A percentile compares a stretch with the other conserved stretches of the same genome.
phyloP scores from a whole-genome alignment of 345 rosid genomes.

The Clarkia xantiana region DNA sequence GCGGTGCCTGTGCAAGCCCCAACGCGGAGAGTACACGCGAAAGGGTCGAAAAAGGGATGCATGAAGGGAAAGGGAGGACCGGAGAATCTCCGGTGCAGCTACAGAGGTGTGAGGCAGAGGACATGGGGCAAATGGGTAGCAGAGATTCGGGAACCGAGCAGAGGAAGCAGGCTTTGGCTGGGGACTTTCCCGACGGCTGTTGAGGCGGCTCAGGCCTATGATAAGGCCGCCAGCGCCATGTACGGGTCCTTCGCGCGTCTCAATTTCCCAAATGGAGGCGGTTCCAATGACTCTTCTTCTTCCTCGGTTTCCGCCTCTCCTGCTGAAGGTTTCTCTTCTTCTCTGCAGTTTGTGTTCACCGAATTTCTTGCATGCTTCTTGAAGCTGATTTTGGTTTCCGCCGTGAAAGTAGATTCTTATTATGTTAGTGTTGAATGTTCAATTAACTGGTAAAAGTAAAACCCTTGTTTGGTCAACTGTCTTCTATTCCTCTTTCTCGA shows the following conservation, averaged over 20 bases:
- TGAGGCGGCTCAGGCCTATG: constrained; percentile 17
- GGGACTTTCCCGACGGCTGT: constrained; percentile 17
- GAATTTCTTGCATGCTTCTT: too few species aligned
- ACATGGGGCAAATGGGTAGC: constrained; percentile 29
- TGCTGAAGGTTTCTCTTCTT: constrained; percentile 1
- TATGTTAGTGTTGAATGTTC: too few species aligned
- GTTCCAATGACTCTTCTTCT: constrained; percentile 9
- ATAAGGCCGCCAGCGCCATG: constrained; percentile 15
- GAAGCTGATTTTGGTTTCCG: too few species aligned
- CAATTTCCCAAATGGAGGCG: constrained; percentile 10
- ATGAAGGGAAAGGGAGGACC: constrained; percentile 28
- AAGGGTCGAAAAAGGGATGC: constrained; percentile 22
- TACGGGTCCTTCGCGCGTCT: constrained; percentile 16
- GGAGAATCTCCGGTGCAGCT: constrained; percentile 16
- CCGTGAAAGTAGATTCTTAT: too few species aligned
- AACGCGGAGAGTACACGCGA: constrained; percentile 13
- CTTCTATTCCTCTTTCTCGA: too few species aligned
- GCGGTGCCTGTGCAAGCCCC: constrained; percentile 8
- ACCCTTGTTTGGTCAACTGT: too few species aligned
- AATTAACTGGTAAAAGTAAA: too few species aligned
- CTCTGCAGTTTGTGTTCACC: too few species aligned
- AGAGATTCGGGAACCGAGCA: constrained; percentile 18
- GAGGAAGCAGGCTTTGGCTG: constrained; percentile 17
- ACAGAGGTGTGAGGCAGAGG: constrained; percentile 22
- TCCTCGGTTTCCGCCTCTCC: constrained; percentile 7